These are phyloP conservation scores for Hypoxylon sp. DNA, from an alignment of 2,329 filamentous ascomycete species.

Conservation along the genomic window DNA sequence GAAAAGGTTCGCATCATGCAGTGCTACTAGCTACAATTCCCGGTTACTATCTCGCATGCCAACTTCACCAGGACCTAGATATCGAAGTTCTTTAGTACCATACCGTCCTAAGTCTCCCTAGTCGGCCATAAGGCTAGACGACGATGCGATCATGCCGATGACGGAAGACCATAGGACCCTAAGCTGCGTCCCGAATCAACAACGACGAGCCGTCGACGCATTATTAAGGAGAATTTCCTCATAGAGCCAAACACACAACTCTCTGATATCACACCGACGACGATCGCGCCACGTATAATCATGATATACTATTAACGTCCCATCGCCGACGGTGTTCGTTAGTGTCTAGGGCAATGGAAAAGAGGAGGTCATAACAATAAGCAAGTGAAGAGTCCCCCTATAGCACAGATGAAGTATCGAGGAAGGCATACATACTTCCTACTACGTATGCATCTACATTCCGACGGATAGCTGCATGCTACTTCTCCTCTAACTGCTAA, in stretches of 20 bases:
- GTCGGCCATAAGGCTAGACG: not conserved
- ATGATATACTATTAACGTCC: not conserved
- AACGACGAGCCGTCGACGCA: not conserved
- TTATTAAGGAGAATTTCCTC: not conserved
- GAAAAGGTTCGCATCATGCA: not conserved
- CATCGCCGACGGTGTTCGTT: not conserved
- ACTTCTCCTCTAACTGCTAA: not conserved
- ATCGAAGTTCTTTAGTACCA: not conserved
- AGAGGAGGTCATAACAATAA: not conserved
- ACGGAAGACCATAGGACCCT: not conserved
- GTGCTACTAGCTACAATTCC: not conserved
- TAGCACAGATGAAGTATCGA: not conserved
- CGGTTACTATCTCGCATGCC: not conserved
- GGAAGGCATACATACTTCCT: not conserved
- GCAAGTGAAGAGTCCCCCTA: not conserved
- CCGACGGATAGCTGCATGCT: not conserved
- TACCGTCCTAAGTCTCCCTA: not conserved
- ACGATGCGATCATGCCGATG: not conserved
- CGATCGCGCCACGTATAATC: not conserved
- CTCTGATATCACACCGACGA: slow-evolving; percentile 5
- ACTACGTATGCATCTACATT: not conserved
- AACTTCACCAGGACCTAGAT: not conserved
- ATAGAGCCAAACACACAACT: not conserved
- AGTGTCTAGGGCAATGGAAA: not conserved
- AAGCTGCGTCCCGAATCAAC: not conserved